These are phyloP conservation scores for Knufia petricola DNA, from an alignment of 2,329 filamentous ascomycete genomes.

Conservation along the genomic window DNA sequence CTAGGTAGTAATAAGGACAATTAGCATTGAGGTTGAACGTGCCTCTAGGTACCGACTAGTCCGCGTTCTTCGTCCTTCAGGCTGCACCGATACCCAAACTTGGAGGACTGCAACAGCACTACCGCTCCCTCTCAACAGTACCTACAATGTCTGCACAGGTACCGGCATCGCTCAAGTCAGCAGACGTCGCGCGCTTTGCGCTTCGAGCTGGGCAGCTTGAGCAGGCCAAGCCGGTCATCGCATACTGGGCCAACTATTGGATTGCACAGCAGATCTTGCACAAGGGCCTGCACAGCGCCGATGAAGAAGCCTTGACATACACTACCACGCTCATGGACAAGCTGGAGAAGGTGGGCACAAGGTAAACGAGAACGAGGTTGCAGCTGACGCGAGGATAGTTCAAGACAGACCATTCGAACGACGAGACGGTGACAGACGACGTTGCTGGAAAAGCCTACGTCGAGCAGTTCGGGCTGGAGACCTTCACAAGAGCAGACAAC, in stretches of 20 bases:
- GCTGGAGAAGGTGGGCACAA: slow-evolving; percentile 58
- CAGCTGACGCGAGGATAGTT: slow-evolving; percentile 38
- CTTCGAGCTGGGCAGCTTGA: slow-evolving; percentile 76
- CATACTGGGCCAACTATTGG: slow-evolving; percentile 95
- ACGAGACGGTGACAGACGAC: slow-evolving; percentile 81
- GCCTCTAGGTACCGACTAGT: no score
- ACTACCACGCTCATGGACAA: slow-evolving; percentile 83
- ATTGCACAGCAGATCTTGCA: slow-evolving; percentile 85
- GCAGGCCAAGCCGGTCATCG: slow-evolving; percentile 71
- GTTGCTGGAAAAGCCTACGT: slow-evolving; percentile 81
- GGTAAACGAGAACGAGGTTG: not conserved
- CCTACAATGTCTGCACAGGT: slow-evolving; percentile 63
- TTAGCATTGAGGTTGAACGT: no score
- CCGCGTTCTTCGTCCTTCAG: no score
- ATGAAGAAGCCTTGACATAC: slow-evolving; percentile 69
- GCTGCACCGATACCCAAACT: no score
- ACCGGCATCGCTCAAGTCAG: slow-evolving; percentile 63
- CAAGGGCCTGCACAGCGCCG: slow-evolving; percentile 65
- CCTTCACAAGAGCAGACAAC: slow-evolving; percentile 73
- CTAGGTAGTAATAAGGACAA: no score
- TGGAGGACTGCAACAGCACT: no score
- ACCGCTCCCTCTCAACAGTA: no score
- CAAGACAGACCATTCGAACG: slow-evolving; percentile 61
- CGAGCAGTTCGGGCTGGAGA: slow-evolving; percentile 85
- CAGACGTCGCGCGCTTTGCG: slow-evolving; percentile 77